phyloP scores from a whole-genome alignment of 176 grass and related monocot genomes.

The Zizania latifolia region DNA sequence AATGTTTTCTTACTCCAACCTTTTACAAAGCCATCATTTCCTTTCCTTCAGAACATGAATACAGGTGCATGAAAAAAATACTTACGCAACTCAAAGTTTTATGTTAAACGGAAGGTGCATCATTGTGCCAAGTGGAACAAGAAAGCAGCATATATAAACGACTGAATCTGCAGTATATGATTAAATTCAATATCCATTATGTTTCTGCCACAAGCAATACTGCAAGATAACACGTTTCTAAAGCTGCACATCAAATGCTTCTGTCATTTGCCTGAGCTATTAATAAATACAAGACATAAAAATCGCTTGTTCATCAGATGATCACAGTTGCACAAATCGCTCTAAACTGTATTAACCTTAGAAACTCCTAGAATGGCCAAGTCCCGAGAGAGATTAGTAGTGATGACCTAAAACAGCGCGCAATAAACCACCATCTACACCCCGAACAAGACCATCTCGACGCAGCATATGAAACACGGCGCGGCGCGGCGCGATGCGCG shows the following conservation, averaged over 20 bases:
- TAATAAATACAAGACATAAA: background rate
- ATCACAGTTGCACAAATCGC: background rate
- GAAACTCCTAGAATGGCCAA: background rate
- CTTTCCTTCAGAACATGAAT: slow-evolving; percentile 29
- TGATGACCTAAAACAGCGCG: background rate
- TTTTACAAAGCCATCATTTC: slow-evolving; percentile 80
- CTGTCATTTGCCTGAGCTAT: background rate
- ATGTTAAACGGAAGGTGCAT: background rate
- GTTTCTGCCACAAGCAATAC: background rate
- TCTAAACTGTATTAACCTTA: background rate
- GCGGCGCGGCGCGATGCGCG: background rate
- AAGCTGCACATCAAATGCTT: too few species aligned
- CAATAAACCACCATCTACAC: background rate
- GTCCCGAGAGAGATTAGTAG: too few species aligned
- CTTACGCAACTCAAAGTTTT: background rate
- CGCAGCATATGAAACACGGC: background rate
- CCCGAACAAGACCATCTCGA: background rate
- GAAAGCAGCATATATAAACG: background rate
- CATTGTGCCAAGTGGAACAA: background rate
- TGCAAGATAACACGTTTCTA: background rate
- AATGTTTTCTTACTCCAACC: slow-evolving; percentile 51
- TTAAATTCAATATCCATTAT: background rate
- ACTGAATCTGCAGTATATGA: background rate
- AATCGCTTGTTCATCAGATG: background rate
- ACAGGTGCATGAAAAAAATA: background rate